phyloP scores from a whole-genome alignment of 345 rosid genomes.

The Punica granatum region DNA sequence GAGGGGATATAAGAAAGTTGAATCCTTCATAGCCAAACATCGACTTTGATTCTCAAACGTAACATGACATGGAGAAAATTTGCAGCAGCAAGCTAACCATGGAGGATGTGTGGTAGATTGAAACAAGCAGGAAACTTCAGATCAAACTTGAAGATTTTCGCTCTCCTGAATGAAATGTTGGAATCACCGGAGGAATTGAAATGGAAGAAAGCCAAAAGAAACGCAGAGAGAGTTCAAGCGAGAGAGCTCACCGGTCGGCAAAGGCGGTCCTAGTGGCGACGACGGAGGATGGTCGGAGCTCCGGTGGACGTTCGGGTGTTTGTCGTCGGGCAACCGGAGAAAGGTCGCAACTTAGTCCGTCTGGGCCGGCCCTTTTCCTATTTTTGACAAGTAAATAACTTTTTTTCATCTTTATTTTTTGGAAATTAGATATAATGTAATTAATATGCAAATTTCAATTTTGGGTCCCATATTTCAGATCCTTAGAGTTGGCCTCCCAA shows the following conservation, averaged over 20 bases:
- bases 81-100: neutral
- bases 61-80: neutral
- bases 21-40: neutral
- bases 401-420: too few species aligned
- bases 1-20: neutral
- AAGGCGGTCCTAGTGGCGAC: neutral
- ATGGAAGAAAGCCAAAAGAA: too few species aligned
- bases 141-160: neutral
- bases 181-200: neutral
- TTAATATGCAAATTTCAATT: too few species aligned
- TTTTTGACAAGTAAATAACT: too few species aligned
- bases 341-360: neutral
- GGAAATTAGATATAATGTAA: too few species aligned
- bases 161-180: neutral
- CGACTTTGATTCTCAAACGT: neutral
- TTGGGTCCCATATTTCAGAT: too few species aligned
- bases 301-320: neutral
- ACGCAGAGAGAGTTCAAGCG: too few species aligned
- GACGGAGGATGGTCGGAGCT: neutral
- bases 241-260: neutral
- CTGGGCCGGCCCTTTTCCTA: neutral
- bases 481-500: neutral
- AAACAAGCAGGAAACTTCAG: neutral
- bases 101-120: neutral
- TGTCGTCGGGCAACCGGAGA: neutral